Base-by-base conservation (phyloP, 2,329 filamentous ascomycete genomes). In the Coleophoma cylindrospora region DNA sequence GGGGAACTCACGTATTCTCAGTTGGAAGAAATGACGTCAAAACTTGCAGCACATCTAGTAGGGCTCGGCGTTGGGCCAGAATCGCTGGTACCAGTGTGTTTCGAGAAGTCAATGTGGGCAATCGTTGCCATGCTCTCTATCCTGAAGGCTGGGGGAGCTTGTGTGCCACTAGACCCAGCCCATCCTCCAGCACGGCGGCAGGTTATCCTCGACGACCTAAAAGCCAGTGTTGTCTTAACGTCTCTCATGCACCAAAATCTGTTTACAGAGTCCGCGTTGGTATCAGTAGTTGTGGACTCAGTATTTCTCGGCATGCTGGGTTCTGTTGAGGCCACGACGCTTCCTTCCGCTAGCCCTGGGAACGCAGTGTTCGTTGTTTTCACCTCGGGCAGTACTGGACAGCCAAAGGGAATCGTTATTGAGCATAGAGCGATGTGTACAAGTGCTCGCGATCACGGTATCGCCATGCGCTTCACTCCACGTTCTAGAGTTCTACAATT, bases 91-190 rank as follows among this genome's bases (percentile, higher is more conserved):
- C 56, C 54, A 11, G 41, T 61, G 11, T 57, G 52, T 37, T 60
- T 57, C 40, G 52, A 61, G 33, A 61, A 61, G 45, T 57, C 53
- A 8, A 43, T 41, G 22, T 60, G 52, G 40, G 51, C 57, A 32
- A 48, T 58, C 27, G 51, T 61, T 15, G 53, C 49, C n/a, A 54
- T 57, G 50, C 49, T 61, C n/a, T 54, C 47, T 41, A 50, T 61
- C 4, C 37, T 61, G 19, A 55, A 56, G 40, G 50, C 58, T 34
- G 59, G 59, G 8, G 57, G 45, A 15, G 56, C 56, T 3, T 62
- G 55, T 33, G 59, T 64, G 27, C 54, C 61, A 12, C 40, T 66
- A 12, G 58, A 65, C 47, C 58, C 63, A 12, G 53, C 45, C 8
- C 56, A 64, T 43, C 62, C 60, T 6, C 43, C 43, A 17, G 51